phyloP scores from a whole-genome alignment of 768 basidiomycete species.

The Boletus eberwhitei region DNA sequence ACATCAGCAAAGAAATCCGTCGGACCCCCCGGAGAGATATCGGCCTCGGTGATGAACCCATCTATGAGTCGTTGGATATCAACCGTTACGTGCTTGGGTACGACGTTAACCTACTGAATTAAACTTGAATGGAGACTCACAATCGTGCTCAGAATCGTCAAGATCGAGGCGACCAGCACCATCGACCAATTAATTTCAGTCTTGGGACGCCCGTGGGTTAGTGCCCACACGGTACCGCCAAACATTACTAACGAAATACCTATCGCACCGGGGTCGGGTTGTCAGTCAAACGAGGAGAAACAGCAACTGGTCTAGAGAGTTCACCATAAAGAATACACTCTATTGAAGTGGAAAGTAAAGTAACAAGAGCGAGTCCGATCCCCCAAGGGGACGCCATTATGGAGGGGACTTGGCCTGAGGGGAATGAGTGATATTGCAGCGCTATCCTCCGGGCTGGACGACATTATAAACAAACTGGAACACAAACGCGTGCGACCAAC shows the following conservation, averaged over 20 bases:
- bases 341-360: constrained; percentile 16
- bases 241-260: constrained; percentile 23
- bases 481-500: neutral
- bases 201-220: constrained; percentile 14
- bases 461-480: neutral
- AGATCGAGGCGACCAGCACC: constrained; percentile 19
- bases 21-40: constrained; percentile 24
- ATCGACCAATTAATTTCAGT: constrained; percentile 21
- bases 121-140: neutral
- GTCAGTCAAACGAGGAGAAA: neutral
- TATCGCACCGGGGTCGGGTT: neutral
- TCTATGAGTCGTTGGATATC: constrained; percentile 24
- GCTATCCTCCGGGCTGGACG: neutral
- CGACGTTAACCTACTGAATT: neutral
- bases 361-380: constrained; percentile 8
- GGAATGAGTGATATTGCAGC: neutral
- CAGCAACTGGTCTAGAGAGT: too few relatives aligned
- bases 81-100: constrained; percentile 21
- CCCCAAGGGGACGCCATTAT: constrained; percentile 3
- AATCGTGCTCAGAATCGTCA: constrained; percentile 22
- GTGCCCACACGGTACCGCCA: constrained; percentile 25
- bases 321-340: constrained; percentile 26
- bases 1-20: constrained; percentile 27
- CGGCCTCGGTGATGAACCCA: constrained; percentile 24
- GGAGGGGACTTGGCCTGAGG: neutral